Base-by-base conservation (phyloP, 1,284 basidiomycete genomes). In the Boletus smithii region DNA sequence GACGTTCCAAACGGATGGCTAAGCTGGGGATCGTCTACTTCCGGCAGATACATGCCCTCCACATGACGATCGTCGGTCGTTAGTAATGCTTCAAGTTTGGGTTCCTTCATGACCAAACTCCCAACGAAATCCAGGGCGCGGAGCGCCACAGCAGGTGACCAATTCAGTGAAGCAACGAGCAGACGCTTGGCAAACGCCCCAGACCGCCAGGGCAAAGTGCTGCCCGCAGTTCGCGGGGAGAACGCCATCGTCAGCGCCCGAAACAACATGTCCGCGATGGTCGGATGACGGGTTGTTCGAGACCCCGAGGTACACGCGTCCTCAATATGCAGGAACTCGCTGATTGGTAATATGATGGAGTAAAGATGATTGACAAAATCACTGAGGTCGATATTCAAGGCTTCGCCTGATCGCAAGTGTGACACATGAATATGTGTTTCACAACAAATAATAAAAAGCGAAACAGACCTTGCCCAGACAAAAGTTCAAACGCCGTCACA, bases 111-210 rank as follows among this genome's bases (percentile, higher is more conserved):
- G 42, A 95, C 69, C 52, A 98, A 72, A 42, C 73, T 74, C 34
- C 73, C 72, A 7, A 95, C 82, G 55, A 95, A 89, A 23, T 79
- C 77, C 26, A 98, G 67, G 14, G 85, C 73, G 35, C 85, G 83
- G 38, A 85, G 68, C 17, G 83, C 79, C 9, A 80, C 77, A 2
- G 68, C 60, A 1, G 90, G 75, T 0, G 95, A 81, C 81, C 92
- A 91, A 60, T 88, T 82, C 38, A 97, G 73, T 11, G 85, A 81
- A 22, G 85, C 84, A 39, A 79, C 80, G 23, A 93, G 73, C 33
- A 99, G 75, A 22, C 97, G 87, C 71, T 98, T 98, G 46, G 88
- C 79, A 66, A 99, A 98, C 2, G 95, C 91, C 17, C 92, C 91
- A 20, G 83, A 78, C 53, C 93, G 84, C 76, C 85, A 87, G 13